Evolutionary conservation across 1,284 basidiomycete species (phyloP), one percentile per base, ranked within the genome.

Genomic region (Boletus calvinii): DNA sequence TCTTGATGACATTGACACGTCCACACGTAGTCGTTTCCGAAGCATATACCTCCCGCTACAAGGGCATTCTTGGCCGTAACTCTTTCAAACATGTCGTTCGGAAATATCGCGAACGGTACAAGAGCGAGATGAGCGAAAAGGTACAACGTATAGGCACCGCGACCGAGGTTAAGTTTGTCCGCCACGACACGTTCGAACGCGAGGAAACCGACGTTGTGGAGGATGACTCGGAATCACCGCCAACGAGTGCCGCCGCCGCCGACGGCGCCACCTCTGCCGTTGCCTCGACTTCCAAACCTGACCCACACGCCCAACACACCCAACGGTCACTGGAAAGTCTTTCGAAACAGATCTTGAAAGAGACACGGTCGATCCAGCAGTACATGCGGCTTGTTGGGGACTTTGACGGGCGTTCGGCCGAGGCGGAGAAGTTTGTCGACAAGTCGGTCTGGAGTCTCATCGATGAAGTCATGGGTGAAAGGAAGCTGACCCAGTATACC

Each of bases 11-110:
- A 32, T 20, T 65, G 29, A 65, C 10, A 12, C 17, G 31, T 30
- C 26, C n/a, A 1, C 48, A 10, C 4, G 17, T 66, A 79, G 86
- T 90, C 26, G 62, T 90, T 18, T 76, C 81, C 11, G 88, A 90
- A 57, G 83, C 77, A 1, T 84, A 80, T 53, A 76, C 77, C 0
- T 74, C 73, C 8, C 72, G 76, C 17, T 85, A 85, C 65, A 78
- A 82, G 61, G 72, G 62, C 4, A 75, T 75, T 0, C 61, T 84
- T 15, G 74, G 76, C 42, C 74, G 76, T 0, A 69, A 70, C 12
- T 64, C 73, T 1, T 79, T 84, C 57, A 73, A 74, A 22, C 72
- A 68, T n/a, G 76, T 76, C 1, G 73, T 82, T 20, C 74, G 72
- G 55, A 72, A 69, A 41, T 83, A 81, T 58, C 73, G 66, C 58